Evolutionary conservation across 2,329 filamentous ascomycete genomes (phyloP), one percentile per base, ranked within the genome.

Genomic region (Hirsutella rhossiliensis): DNA sequence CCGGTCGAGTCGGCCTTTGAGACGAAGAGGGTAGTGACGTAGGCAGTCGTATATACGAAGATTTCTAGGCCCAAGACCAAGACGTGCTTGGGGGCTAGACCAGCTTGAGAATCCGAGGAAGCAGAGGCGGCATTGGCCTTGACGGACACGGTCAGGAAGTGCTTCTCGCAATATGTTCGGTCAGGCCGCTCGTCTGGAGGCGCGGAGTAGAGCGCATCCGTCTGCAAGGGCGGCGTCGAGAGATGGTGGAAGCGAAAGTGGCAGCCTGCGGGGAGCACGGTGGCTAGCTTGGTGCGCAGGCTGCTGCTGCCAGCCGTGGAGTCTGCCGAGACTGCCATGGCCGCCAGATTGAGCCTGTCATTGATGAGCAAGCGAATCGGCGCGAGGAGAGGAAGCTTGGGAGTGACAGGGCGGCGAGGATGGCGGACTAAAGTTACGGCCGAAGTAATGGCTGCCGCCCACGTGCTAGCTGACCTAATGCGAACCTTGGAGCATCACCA

Each of bases 1-100:
- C 94, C 92, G 0, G 90, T 96, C 11, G 92, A 96, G 65, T 98
- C 92, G 41, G 92, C 92, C 64, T 98, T 98, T 50, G 89, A 90
- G 20, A 98, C 83, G 60, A 98, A 98, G 43, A 97, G 75, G 4
- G 86, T 96, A 2, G 84, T 94, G 20, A 87, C 76, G 53, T 77
- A 75, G 39, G 77, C 75, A 0, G 89, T 95, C 0, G 80, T 84
- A 64, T 94, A 98, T 47, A 98, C 76, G 54, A 92, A 73, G 42
- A 96, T 72, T 60, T 98, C 92, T 49, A 98, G 74, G 15, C 84
- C 90, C 46, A 94, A 81, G 9, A 90, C 73, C 7, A 96, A 66
- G 1, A 94, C 72, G 48, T 79, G 71, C 17, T 58, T 62, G 5
- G 54, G 49, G 31, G 44, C n/a, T 20, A 11, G 40, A n/a, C n/a